Conservation (phyloP, 2,329 filamentous ascomycete genomes). For the Epichloe aotearoae region DNA sequence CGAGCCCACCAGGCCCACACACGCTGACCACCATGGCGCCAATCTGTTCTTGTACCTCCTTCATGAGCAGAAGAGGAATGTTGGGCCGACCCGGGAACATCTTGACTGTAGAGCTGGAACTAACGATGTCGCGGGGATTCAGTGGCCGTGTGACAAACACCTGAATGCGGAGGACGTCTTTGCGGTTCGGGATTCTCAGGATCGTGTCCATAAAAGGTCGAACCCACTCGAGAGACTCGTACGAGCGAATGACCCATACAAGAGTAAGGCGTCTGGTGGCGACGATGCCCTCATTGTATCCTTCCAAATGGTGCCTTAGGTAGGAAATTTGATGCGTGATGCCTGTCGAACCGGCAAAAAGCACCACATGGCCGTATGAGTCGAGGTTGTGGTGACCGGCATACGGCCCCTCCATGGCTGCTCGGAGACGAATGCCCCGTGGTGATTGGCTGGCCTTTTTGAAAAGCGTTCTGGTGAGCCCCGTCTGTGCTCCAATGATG, state of each 20-base stretch:
- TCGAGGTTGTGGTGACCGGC: constrained; percentile 70
- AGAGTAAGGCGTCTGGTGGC: constrained; percentile 73
- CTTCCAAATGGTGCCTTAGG: constrained; percentile 61
- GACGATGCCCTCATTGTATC: constrained; percentile 55
- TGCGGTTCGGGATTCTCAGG: constrained; percentile 64
- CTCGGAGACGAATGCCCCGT: constrained; percentile 47
- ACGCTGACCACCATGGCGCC: constrained; percentile 83
- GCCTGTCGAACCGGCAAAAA: constrained; percentile 85
- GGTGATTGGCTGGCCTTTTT: constrained; percentile 46
- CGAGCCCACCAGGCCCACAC: constrained; percentile 61
- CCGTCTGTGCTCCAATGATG: constrained; percentile 75
- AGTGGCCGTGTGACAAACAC: constrained; percentile 84
- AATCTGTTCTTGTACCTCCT: constrained; percentile 68
- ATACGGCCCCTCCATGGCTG: constrained; percentile 83
- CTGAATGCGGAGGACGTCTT: constrained; percentile 72
- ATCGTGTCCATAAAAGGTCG: constrained; percentile 69
- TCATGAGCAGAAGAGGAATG: constrained; percentile 61
- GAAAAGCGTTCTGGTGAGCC: constrained; percentile 75
- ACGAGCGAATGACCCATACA: constrained; percentile 85
- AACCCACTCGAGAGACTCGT: constrained; percentile 85
- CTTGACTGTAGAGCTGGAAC: constrained; percentile 65
- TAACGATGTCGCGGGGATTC: constrained; percentile 68
- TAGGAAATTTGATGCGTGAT: constrained; percentile 94
- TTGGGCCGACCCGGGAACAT: constrained; percentile 89
- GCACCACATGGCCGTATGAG: constrained; percentile 82